Base-by-base conservation (phyloP, 495 filamentous ascomycete species). In the Hypomontagnella monticulosa region DNA sequence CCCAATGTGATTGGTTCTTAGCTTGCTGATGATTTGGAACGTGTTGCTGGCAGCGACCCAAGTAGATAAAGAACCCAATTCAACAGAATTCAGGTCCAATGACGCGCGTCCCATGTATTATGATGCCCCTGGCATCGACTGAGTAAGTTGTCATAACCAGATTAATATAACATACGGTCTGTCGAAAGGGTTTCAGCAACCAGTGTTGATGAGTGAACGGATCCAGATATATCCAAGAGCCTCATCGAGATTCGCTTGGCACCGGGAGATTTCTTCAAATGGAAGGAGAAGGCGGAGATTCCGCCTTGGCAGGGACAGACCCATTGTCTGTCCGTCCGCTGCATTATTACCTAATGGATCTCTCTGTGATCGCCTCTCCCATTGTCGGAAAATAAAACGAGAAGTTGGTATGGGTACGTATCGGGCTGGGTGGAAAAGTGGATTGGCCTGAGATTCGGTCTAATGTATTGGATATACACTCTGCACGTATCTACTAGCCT, bases 311-410 rank as follows among this genome's bases (percentile, higher is more conserved):
- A 57, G 52, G 51, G 44, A 6, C 59, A 23, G 16, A 2, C n/a
- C n/a, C n/a, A n/a, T 15, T 14, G 42, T n/a, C 18, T 36, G 34
- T 41, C 15, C 18, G 47, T 48, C 51, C 40, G 15, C 50, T 51
- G 34, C 34, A 32, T 20, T 46, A 63, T 63, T 63, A 57, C 52
- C 41, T 63, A 63, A 63, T 46, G 52, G 57, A 27, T 27, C 23
- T 63, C 60, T 57, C 27, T 63, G 30, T 12, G 60, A 63, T 63
- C 60, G 52, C 38, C 51, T 34, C 10, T 14, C 36, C 60, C 60
- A 43, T 63, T 42, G 27, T 57, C 60, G 60, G 60, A 57, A 16
- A 63, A 63, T 63, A 50, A 63, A 56, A 12, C 8, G 50, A 36
- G 19, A 40, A 23, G 32, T 16, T 50, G 4, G 33, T 2, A 15